Evolutionary conservation across 2,329 filamentous ascomycete genomes (phyloP), one percentile per base, ranked within the genome.

Genomic region (Akanthomyces uredinophilus): DNA sequence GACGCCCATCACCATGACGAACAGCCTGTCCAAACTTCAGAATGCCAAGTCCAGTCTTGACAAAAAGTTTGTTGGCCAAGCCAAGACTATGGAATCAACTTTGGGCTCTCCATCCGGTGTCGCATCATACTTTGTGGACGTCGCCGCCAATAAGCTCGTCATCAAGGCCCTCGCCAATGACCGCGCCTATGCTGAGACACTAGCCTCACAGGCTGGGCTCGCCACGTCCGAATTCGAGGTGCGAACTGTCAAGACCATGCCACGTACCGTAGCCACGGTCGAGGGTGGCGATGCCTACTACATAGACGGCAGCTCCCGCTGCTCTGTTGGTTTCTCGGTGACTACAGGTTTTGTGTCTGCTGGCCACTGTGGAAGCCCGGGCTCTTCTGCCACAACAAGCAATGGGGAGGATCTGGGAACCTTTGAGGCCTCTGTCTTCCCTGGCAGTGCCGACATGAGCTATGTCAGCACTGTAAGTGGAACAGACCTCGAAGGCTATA

Each of bases 251-350:
- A 59, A 68, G 14, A 55, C 60, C 35, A 65, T 76, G 67, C 74
- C 74, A 0, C 70, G 67, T 49, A 73, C 71, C 67, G 70, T 74
- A 56, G 74, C 68, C 64, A 74, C 72, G 0, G 65, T 76, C 66
- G 64, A 64, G 32, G 75, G 75, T 49, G 75, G 74, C 55, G 74
- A 76, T 58, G 72, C 74, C 64, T 77, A 76, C 72, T 63, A 63
- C 65, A 76, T 77, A 69, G 66, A 72, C 68, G 60, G 59, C 7
- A 22, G 18, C 56, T 65, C 62, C 53, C 70, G 74, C 3, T 77
- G 75, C 74, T 77, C 75, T 62, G 64, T 77, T 63, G 75, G 75
- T 32, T 77, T 77, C 70, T 68, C 73, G 2, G 75, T 77, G 65
- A 76, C 72, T 35, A 73, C 71, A 35, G 75, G 75, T 22, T 77